Conservation (phyloP, 2,329 filamentous ascomycete genomes). For the Shiraia sp. region DNA sequence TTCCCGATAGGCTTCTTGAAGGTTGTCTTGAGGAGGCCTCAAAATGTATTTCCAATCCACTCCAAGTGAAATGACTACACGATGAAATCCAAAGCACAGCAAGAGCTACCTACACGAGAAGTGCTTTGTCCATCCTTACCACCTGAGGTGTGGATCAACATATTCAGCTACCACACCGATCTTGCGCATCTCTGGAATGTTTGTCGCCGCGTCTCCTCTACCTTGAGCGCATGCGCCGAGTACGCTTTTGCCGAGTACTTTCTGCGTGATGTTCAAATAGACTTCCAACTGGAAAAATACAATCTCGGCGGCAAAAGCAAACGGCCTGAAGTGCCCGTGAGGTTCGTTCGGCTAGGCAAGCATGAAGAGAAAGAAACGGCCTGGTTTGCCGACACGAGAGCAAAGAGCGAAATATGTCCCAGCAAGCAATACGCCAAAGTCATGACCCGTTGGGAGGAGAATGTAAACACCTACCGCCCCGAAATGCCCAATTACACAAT, state of each 20-base stretch:
- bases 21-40: too few species aligned
- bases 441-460: conserved; percentile 34
- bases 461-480: conserved; percentile 22
- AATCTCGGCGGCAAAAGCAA: conserved; percentile 38
- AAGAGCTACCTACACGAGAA: conserved; percentile 1
- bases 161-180: conserved; percentile 34
- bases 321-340: conserved; percentile 28
- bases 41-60: too few species aligned
- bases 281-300: conserved; percentile 37
- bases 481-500: conserved; percentile 41
- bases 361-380: conserved; percentile 13
- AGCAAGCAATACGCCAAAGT: conserved; percentile 12
- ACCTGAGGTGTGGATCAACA: conserved; percentile 41
- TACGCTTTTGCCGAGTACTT: conserved; percentile 32
- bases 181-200: conserved; percentile 37
- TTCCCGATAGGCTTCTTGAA: too few species aligned
- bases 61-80: too few species aligned
- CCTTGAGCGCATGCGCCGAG: conserved; percentile 33
- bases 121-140: conserved; percentile 31
- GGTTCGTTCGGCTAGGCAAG: conserved; percentile 21
- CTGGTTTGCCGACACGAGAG: conserved; percentile 22
- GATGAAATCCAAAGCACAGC: too few species aligned
- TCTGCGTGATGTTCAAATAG: conserved; percentile 24
- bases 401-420: conserved; percentile 1
- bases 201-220: conserved; percentile 32